Percentiles rank a stretch among this genome's conserved stretches.
phyloP scores from a whole-genome alignment of 2,329 filamentous ascomycete species.

The Phyllosticta paracitricarpa region DNA sequence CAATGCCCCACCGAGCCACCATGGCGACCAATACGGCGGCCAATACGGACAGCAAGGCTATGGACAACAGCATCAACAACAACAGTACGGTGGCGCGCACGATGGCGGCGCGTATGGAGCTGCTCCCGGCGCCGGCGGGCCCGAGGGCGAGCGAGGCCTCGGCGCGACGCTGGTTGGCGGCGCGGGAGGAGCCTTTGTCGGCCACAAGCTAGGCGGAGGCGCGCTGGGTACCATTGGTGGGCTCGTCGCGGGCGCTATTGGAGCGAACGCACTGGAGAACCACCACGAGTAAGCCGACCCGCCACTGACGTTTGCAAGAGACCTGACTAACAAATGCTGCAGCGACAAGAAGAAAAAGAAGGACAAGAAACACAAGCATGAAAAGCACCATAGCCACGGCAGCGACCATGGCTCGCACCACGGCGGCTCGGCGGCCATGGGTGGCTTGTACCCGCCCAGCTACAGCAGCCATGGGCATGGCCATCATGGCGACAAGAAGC shows the following conservation, averaged over 20 bases:
- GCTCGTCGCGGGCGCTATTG: slow-evolving; percentile 44
- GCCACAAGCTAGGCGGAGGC: slow-evolving; percentile 45
- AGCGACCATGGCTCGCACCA: slow-evolving; percentile 15
- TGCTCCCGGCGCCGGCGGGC: slow-evolving; percentile 19
- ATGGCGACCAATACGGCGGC: neutral
- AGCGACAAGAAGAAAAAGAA: slow-evolving; percentile 24
- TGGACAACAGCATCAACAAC: slow-evolving; percentile 13
- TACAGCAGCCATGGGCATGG: slow-evolving; percentile 15
- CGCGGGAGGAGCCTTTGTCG: slow-evolving; percentile 45
- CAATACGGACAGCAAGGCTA: slow-evolving; percentile 12
- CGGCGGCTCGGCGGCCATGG: slow-evolving; percentile 24
- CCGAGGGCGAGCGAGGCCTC: slow-evolving; percentile 46
- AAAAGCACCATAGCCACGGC: slow-evolving; percentile 16
- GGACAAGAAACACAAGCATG: slow-evolving; percentile 26
- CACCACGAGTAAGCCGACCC: slow-evolving; percentile 29
- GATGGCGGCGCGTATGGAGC: slow-evolving; percentile 12
- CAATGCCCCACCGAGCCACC: neutral
- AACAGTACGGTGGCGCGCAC: slow-evolving; percentile 17
- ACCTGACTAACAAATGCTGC: neutral
- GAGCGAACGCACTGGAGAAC: slow-evolving; percentile 43
- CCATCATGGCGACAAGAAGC: slow-evolving; percentile 18
- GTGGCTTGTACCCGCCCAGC: slow-evolving; percentile 24
- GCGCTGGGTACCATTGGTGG: slow-evolving; percentile 42
- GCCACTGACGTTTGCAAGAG: slow-evolving; percentile 8
- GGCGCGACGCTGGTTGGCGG: slow-evolving; percentile 45